Evolutionary conservation across 768 basidiomycete genomes (phyloP).

Genomic region (Trametes gibbosa): DNA sequence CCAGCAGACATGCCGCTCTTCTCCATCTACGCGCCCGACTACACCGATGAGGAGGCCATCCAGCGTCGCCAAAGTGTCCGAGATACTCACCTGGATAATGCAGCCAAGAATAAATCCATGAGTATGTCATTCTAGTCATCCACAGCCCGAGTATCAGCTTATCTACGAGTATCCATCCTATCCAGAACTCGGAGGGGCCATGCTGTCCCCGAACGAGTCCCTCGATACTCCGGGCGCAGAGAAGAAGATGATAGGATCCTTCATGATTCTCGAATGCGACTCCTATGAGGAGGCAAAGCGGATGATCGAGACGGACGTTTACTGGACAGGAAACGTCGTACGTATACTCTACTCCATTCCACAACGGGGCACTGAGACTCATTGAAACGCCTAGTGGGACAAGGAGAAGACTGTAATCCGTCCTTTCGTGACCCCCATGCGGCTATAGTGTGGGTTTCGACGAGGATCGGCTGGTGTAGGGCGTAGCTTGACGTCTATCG

Average conservation of each 20-base stretch:
- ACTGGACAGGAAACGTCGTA: conserved; percentile 43
- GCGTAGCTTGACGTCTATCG: background rate
- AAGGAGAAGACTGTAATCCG: conserved; percentile 20
- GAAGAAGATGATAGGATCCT: conserved; percentile 59
- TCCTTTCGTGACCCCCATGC: conserved; percentile 12
- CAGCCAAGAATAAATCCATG: conserved; percentile 41
- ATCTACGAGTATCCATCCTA: too few species aligned
- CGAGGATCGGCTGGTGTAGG: background rate
- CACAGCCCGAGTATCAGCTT: background rate
- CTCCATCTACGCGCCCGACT: conserved; percentile 67
- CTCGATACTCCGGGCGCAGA: conserved; percentile 30
- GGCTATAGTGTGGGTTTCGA: background rate
- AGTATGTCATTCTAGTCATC: conserved; percentile 36
- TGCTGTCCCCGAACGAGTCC: conserved; percentile 20
- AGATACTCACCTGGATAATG: conserved; percentile 46
- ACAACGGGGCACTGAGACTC: background rate
- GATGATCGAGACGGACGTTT: conserved; percentile 40
- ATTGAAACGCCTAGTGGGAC: conserved; percentile 6
- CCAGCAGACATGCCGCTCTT: conserved; percentile 30
- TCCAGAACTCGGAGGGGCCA: conserved; percentile 23
- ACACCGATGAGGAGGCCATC: conserved; percentile 54
- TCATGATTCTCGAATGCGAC: conserved; percentile 51
- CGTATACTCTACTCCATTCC: conserved; percentile 18
- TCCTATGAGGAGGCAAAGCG: conserved; percentile 46
- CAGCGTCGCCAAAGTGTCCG: conserved; percentile 59